Conservation (phyloP, 2,329 filamentous ascomycete species). For the Talaromyces islandicus region DNA sequence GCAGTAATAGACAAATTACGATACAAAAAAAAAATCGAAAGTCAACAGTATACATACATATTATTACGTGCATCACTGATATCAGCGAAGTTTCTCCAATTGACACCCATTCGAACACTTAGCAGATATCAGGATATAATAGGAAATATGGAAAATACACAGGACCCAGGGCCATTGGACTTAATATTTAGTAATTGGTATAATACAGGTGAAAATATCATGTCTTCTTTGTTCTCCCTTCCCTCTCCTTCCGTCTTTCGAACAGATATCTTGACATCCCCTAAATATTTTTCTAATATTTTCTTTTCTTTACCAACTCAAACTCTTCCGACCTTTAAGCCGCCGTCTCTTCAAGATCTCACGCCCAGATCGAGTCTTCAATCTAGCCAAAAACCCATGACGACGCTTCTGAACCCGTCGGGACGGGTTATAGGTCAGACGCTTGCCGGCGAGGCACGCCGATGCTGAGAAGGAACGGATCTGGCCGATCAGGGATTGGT, state of each 20-base stretch:
- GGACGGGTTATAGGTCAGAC: slow-evolving; percentile 55
- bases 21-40: too few species aligned
- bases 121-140: too few species aligned
- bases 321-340: slow-evolving; percentile 46
- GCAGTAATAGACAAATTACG: neutral
- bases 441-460: slow-evolving; percentile 35
- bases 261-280: neutral
- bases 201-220: neutral
- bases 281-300: neutral
- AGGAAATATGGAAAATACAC: neutral
- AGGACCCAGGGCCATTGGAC: neutral
- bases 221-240: neutral
- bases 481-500: slow-evolving; percentile 15
- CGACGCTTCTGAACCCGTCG: slow-evolving; percentile 56
- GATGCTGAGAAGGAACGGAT: slow-evolving; percentile 40
- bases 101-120: too few species aligned
- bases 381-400: slow-evolving; percentile 53
- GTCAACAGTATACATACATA: too few species aligned
- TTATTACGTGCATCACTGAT: too few species aligned
- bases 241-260: neutral
- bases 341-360: slow-evolving; percentile 49
- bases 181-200: neutral
- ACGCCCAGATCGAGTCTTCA: slow-evolving; percentile 49
- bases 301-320: slow-evolving; percentile 44
- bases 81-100: too few species aligned